Percentiles rank a stretch among this genome's conserved stretches.
phyloP scores from a whole-genome alignment of 73 alveolate genomes.

The Paramecium biaurelia region DNA sequence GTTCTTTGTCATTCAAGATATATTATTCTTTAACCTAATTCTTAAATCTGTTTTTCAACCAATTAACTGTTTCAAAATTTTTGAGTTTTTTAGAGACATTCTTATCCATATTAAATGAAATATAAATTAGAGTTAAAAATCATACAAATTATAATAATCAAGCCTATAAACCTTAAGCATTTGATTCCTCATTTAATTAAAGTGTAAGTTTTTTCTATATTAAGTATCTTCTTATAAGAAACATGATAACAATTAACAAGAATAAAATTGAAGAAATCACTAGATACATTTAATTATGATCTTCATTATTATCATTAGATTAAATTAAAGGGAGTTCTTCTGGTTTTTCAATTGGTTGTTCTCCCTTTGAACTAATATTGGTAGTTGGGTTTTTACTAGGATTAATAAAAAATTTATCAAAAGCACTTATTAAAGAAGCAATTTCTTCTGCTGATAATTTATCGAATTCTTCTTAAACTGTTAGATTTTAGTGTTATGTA shows the following conservation, averaged over 20 bases:
- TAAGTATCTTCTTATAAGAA: background rate
- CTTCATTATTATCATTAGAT: background rate
- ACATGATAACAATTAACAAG: background rate
- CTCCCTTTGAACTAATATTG: background rate
- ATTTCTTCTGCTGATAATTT: background rate
- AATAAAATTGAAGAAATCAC: background rate
- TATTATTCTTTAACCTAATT: slow-evolving; percentile 40
- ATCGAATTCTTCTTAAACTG: background rate
- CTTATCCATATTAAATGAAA: background rate
- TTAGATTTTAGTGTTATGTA: background rate
- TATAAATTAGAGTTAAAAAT: background rate
- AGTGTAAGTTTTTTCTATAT: background rate
- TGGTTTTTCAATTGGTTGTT: background rate
- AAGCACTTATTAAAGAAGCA: background rate
- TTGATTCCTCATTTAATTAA: background rate
- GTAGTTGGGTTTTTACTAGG: background rate
- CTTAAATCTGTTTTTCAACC: slow-evolving; percentile 35
- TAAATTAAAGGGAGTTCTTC: background rate
- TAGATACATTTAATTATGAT: background rate
- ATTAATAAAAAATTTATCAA: background rate
- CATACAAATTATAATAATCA: background rate
- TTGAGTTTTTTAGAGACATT: background rate
- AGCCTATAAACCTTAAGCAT: background rate
- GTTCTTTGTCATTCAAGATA: slow-evolving; percentile 19
- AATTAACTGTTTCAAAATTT: slow-evolving; percentile 4